These are phyloP conservation scores for Paecilomyces sp. DNA, from an alignment of 2,329 filamentous ascomycete genomes.

Conservation along the genomic window DNA sequence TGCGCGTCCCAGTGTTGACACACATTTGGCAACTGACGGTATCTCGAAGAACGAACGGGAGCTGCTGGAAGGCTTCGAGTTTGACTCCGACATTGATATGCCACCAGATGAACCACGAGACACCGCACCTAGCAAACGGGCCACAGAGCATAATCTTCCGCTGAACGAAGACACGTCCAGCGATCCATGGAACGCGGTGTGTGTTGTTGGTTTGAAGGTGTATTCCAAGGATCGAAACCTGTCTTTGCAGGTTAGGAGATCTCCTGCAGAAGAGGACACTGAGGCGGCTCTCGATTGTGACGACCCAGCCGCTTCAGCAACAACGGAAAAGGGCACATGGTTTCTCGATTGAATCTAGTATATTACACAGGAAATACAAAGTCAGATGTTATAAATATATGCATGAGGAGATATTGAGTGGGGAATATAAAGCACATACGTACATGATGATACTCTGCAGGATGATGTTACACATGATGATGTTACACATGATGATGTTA, in stretches of 20 bases:
- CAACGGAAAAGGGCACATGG: conserved; percentile 14
- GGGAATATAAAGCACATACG: too few relatives aligned
- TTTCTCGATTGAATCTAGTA: background rate
- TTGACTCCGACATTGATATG: conserved; percentile 37
- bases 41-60: conserved; percentile 24
- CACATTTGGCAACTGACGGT: conserved; percentile 12
- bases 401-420: too few relatives aligned
- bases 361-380: too few relatives aligned
- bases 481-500: too few relatives aligned
- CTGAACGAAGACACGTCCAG: conserved; percentile 11
- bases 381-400: too few relatives aligned
- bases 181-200: conserved; percentile 54
- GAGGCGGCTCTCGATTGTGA: conserved; percentile 39
- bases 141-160: background rate
- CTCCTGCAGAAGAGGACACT: conserved; percentile 29
- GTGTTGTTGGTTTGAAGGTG: conserved; percentile 52
- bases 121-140: conserved; percentile 1
- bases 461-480: too few relatives aligned
- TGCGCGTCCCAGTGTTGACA: conserved; percentile 17
- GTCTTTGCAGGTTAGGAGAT: conserved; percentile 46
- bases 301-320: conserved; percentile 29
- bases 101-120: conserved; percentile 18
- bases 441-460: too few relatives aligned
- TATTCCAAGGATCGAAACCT: conserved; percentile 47
- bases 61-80: conserved; percentile 33